Evolutionary conservation across 73 alveolate genomes (phyloP), one percentile per base, ranked within the genome.

Genomic region (Breviolum minutum): DNA sequence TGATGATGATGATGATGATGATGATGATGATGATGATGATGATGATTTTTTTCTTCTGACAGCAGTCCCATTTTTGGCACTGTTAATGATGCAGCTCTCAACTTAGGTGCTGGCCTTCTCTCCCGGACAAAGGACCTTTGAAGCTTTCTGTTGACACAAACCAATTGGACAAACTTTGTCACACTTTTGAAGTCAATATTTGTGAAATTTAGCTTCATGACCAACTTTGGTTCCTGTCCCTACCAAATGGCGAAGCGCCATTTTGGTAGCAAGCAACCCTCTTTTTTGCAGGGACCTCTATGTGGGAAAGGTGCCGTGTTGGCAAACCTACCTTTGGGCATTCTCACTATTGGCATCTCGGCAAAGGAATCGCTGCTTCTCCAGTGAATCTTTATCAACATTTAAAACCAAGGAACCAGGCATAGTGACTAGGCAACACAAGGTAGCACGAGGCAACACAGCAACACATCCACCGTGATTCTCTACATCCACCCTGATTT

Each of bases 241-340:
- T 14, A 68, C 24, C 77, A 68, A 22, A 68, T 14, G 77, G 24
- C 24, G 6, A 22, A 14, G n/a, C n/a, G 83, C 3, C 12, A 10
- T 24, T 73, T 14, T 73, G 20, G 83, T 13, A 27, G 48, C 83
- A 73, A 40, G 54, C 54, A 24, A 1, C 40, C n/a, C 0, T 16
- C 22, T 9, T 13, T 13, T 29, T 60, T 6, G 20, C 91, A 92
- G 98, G 98, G 98, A 92, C 62, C 81, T 92, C 81, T 92, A 92
- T 29, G 98, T 92, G 98, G 98, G 98, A 40, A 92, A 92, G 87
- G 84, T 81, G 64, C 98, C 98, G 74, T 92, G 98, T 74, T 92
- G 98, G 98, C 98, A 92, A 64, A 92, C 98, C 90, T 92, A n/a
- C 64, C 77, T 74, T 22, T 60, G 91, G 91, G 71, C 90, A 63